A percentile compares a stretch with the other conserved stretches of the same genome.
Conservation (phyloP, 1,284 basidiomycete genomes). For the Rhodotorula sp. region DNA sequence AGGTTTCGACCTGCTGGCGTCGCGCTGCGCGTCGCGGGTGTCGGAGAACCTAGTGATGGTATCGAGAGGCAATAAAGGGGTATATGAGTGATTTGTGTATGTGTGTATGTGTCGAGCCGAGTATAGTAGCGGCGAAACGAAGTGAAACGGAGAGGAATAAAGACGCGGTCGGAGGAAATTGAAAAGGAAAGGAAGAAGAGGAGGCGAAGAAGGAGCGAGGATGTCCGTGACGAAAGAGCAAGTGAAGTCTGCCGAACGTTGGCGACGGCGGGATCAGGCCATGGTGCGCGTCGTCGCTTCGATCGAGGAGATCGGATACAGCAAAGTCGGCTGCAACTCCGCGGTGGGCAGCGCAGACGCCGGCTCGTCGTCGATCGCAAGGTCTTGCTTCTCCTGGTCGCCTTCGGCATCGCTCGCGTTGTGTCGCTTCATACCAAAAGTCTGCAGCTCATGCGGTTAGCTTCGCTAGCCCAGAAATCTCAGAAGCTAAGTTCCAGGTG, state of each 20-base stretch:
- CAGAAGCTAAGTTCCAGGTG: no score
- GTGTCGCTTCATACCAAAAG: conserved; percentile 4
- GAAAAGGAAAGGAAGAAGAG: not conserved
- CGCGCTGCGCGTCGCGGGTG: conserved; percentile 10
- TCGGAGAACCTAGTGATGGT: no score
- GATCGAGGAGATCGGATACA: no score
- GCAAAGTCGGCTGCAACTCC: not conserved
- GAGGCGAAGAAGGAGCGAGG: not conserved
- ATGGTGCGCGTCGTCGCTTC: no score
- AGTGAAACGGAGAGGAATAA: not conserved
- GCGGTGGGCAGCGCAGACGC: not conserved
- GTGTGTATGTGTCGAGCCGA: not conserved
- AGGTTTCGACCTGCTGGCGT: not conserved
- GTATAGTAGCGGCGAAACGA: not conserved
- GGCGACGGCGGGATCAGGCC: not conserved
- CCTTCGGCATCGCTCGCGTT: no score
- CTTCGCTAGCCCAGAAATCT: no score
- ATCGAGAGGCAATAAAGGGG: no score
- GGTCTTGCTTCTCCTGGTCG: not conserved
- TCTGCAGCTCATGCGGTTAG: not conserved
- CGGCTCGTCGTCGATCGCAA: not conserved
- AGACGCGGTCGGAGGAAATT: not conserved
- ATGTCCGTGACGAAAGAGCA: no score
- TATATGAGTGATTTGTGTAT: no score
- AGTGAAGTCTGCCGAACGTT: not conserved